phyloP scores from a whole-genome alignment of 2,329 filamentous ascomycete species.

The Aspergillus chevalieri region DNA sequence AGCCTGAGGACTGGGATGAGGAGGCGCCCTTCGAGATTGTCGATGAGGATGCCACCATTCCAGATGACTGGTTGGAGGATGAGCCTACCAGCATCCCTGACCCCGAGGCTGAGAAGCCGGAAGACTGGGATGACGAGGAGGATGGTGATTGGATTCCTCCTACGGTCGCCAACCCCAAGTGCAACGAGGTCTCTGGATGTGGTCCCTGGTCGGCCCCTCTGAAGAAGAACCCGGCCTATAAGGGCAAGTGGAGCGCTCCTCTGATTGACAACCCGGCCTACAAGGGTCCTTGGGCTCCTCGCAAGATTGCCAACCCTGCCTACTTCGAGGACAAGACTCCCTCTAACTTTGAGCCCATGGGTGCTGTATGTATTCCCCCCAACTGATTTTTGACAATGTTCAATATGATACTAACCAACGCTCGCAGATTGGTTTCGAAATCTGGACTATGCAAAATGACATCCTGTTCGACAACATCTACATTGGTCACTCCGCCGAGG shows the following conservation, averaged over 20 bases:
- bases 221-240: conserved; percentile 94
- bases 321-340: conserved; percentile 97
- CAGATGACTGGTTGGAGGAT: conserved; percentile 91
- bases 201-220: conserved; percentile 86
- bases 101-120: conserved; percentile 92
- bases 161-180: conserved; percentile 92
- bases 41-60: conserved; percentile 83
- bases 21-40: conserved; percentile 94
- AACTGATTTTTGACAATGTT: background rate
- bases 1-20: conserved; percentile 99
- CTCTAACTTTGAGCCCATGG: conserved; percentile 95
- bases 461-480: conserved; percentile 99
- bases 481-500: conserved; percentile 92
- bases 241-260: conserved; percentile 96
- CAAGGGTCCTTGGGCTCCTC: conserved; percentile 91
- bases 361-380: conserved; percentile 61
- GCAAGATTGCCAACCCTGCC: conserved; percentile 93
- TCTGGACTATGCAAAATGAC: conserved; percentile 99
- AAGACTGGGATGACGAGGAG: conserved; percentile 99
- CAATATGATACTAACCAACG: background rate
- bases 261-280: conserved; percentile 95
- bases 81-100: conserved; percentile 79
- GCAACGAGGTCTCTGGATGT: conserved; percentile 85
- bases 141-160: conserved; percentile 95
- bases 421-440: conserved; percentile 85